Base-by-base conservation (phyloP, 805 yeast species). In the Saturnispora sanitii region DNA sequence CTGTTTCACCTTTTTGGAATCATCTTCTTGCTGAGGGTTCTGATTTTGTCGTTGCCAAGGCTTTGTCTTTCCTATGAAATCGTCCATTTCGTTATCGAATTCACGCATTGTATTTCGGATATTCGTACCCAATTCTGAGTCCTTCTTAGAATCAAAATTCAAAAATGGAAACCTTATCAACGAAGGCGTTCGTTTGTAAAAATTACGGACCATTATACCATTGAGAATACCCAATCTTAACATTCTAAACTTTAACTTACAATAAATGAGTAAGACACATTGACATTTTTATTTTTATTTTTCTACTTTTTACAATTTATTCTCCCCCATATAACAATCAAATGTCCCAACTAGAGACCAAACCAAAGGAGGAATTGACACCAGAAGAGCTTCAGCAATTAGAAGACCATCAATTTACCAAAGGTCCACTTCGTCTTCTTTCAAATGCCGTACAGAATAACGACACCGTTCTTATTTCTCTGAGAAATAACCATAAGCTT, bases 401-500 rank as follows among this genome's bases (percentile, higher is more conserved):
- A 26, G 97, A 90, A 58, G 95, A 88, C 55, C 86, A 79, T 55
- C 96, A 90, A 58, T 83, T 85, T 54, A 69, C 74, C 44, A 74
- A 86, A 61, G 98, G 98, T 0, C 99, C 99, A 12, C 72, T 92
- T 70, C 77, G 90, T 3, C 68, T 92, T 21, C 71, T 92, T n/a
- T 85, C 87, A 49, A 77, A 79, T 35, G 87, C 97, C 0, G 81
- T 86, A 31, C 71, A 77, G 45, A 38, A 41, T 19, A 71, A 76
- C 40, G 79, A 77, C 38, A 71, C 82, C 2, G 85, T 92, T 4
- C 73, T 92, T 44, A 82, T 92, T 45, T 84, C 95, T 17, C 74
- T 94, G 45, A 73, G 99, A 55, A 92, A 92, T 59, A 88, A 90
- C 60, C 96, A 88, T 57, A 92, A 92, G 61, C 68, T 92, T 31